Base-by-base conservation (phyloP, 768 basidiomycete species). In the Leccinum pellstonianum region DNA sequence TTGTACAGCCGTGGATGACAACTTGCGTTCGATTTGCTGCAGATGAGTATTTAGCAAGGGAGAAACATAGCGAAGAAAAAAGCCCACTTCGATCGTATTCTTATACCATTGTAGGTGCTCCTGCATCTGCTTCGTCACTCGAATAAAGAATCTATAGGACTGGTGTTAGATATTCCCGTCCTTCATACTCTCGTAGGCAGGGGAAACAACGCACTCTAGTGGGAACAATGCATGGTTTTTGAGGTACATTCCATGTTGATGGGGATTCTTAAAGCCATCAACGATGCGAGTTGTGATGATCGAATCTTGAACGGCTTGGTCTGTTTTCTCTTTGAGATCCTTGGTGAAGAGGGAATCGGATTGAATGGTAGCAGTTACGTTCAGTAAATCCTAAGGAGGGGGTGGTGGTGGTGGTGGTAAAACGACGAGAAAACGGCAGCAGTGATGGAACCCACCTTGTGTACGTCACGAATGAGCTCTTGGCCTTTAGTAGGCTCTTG, bases 181-280 rank as follows among this genome's bases (percentile, higher is more conserved):
- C 12, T 38, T n/a, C 3, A 7, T 6, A 14, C 7, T 51, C 31
- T 23, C 6, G 35, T 17, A 58, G 12, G 29, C 17, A 17, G 1
- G 37, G 48, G 43, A 19, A 5, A 19, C 38, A 64, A 78, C 86
- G 51, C 64, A 92, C 89, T 92, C 91, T 10, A 91, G 76, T 23
- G 91, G 91, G 73, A 93, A 94, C n/a, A 77, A 80, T 3, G 91
- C 88, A 60, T 91, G 84, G 53, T 88, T 88, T 68, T 90, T 91
- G 54, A 92, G 76, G 72, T 89, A 85, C 23, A 79, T 80, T 21
- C 83, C 85, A 59, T 85, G 82, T 65, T 85, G 84, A 58, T 91
- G 89, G 3, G 88, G 87, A 66, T 87, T 88, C 62, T 80, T 83
- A 75, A 88, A 90, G 7, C 86, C 91, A 64, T 92, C 91, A 52